Percentiles rank a stretch among this genome's conserved stretches.
These are phyloP conservation scores for Benincasa hispida DNA, from an alignment of 306 rosid species.

Conservation along the genomic window DNA sequence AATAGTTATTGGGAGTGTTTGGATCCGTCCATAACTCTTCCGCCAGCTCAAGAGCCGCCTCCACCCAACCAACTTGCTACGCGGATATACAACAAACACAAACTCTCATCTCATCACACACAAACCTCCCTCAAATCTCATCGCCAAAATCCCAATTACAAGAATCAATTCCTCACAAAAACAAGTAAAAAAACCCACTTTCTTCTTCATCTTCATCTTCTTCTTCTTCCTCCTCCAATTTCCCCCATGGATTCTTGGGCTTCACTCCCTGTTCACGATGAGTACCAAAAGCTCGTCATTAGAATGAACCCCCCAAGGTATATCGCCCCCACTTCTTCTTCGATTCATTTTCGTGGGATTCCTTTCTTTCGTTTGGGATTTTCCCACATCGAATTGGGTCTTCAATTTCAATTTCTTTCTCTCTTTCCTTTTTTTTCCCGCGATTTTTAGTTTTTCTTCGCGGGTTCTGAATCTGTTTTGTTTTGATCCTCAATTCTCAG, in stretches of 20 bases:
- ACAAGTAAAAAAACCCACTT: background rate
- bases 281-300: slow-evolving; percentile 64
- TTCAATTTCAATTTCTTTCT: background rate
- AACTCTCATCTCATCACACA: background rate
- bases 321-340: background rate
- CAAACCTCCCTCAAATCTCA: background rate
- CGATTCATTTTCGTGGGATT: background rate
- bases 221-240: background rate
- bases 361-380: background rate
- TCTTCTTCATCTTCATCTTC: background rate
- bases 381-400: background rate
- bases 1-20: background rate
- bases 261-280: slow-evolving; percentile 43
- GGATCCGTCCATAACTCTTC: slow-evolving; percentile 6
- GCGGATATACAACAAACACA: slow-evolving; percentile 7
- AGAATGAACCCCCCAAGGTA: slow-evolving; percentile 94
- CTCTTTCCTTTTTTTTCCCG: background rate
- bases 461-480: slow-evolving; percentile 1
- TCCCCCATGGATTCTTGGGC: slow-evolving; percentile 12
- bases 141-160: background rate
- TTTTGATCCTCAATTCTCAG: slow-evolving; percentile 26
- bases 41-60: slow-evolving; percentile 11
- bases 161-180: background rate
- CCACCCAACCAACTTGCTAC: slow-evolving; percentile 10
- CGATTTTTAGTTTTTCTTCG: background rate